Conservation (phyloP, 2,329 filamentous ascomycete genomes). For the Trichoderma brevicompactum region DNA sequence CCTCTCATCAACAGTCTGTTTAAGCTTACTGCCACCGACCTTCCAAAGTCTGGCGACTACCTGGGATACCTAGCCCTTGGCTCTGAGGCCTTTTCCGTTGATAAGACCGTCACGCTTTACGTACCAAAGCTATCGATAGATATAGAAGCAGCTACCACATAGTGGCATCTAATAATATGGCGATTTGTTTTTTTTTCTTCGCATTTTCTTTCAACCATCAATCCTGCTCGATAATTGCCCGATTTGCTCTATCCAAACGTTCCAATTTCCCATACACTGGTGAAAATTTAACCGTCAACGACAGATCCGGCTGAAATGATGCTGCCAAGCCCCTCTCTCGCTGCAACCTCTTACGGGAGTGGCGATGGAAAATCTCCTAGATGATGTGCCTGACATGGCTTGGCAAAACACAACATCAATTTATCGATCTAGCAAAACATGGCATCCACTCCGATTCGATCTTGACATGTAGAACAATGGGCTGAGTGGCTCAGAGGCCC, state of each 20-base stretch:
- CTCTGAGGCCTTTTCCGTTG: conserved; percentile 52
- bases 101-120: conserved; percentile 53
- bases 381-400: neutral
- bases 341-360: conserved; percentile 16
- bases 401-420: conserved; percentile 17
- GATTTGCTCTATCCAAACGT: neutral
- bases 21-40: conserved; percentile 36
- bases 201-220: neutral
- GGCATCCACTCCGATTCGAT: conserved; percentile 19
- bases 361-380: conserved; percentile 17
- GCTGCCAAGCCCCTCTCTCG: conserved; percentile 5
- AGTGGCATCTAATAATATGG: conserved; percentile 23
- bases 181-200: conserved; percentile 4
- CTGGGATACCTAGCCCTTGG: conserved; percentile 58
- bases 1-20: conserved; percentile 51
- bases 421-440: conserved; percentile 19
- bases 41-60: conserved; percentile 45
- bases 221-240: conserved; percentile 5
- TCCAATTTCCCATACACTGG: conserved; percentile 4
- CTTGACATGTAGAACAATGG: conserved; percentile 5
- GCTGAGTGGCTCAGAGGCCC: neutral
- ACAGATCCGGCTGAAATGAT: conserved; percentile 9
- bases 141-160: conserved; percentile 33
- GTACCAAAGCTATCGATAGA: conserved; percentile 48
- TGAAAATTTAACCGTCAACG: conserved; percentile 17